Evolutionary conservation across 768 basidiomycete genomes (phyloP), one percentile per base, ranked within the genome.

Genomic region (Boletus sp.): DNA sequence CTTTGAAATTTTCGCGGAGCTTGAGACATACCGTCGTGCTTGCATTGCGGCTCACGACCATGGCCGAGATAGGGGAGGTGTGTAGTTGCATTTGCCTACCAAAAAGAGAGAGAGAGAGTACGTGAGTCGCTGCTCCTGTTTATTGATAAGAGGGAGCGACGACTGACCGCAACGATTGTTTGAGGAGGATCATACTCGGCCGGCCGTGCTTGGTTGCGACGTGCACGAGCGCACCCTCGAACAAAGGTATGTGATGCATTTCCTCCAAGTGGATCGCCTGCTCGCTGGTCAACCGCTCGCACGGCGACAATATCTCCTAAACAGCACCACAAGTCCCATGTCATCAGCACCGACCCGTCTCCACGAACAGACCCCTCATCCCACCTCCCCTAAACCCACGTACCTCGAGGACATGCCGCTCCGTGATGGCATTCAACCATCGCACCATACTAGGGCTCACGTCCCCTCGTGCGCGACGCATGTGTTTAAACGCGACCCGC

Each of bases 1-100:
- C 67, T 13, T 57, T 56, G 25, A 53, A 42, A 10, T 54, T 56
- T 25, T 63, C 64, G 19, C 57, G 60, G 25, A 75, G 35, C 47
- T 69, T 73, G 27, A 84, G 61, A 62, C 83, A 80, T 21, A 77
- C 73, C 14, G 84, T 63, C 46, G 87, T 81, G 61, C 85, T 79
- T 0, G 84, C 79, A 23, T 80, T 81, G 14, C 85, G 82, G 11
- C 83, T 85, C 50, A 88, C 79, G 34, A 87, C 70, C 15, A 50
- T 77, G 74, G 34, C 75, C 56, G 40, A 73, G 65, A 51, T 55
- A 23, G 49, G 62, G 10, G 47, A 55, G 11, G 49, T 13, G 1
- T 57, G 25, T 1, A 50, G 53, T 19, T 60, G 69, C 66, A 64
- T 58, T 41, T 65, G 63, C 47, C 67, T 76, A 56, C 30, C 23